Evolutionary conservation across 2,329 filamentous ascomycete species (phyloP).

Genomic region (Xylaria multiplex): DNA sequence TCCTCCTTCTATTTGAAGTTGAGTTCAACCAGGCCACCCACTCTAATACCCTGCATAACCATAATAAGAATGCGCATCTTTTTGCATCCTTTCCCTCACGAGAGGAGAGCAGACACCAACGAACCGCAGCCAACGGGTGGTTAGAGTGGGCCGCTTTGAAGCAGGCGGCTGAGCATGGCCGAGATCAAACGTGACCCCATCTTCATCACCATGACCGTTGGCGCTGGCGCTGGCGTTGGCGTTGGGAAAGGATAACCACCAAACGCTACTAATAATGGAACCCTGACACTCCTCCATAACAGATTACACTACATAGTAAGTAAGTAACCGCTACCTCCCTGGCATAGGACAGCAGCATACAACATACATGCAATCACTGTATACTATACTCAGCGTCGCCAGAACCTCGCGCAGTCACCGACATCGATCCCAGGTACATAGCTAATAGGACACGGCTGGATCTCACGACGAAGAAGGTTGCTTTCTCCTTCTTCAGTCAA

Average conservation of each 20-base stretch:
- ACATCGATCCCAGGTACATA: not conserved
- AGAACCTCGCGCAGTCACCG: constrained; percentile 8
- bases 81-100: not conserved
- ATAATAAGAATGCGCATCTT: no score
- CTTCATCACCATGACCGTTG: constrained; percentile 8
- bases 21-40: no score
- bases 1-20: not conserved
- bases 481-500: constrained; percentile 7
- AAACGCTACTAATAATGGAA: constrained; percentile 14
- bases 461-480: constrained; percentile 7
- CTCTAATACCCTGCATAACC: no score
- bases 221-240: constrained; percentile 8
- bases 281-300: constrained; percentile 1
- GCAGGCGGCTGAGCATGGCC: constrained; percentile 21
- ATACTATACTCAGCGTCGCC: not conserved
- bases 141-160: constrained; percentile 8
- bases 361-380: no score
- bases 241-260: constrained; percentile 10
- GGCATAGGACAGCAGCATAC: no score
- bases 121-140: not conserved
- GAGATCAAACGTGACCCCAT: constrained; percentile 18
- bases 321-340: not conserved
- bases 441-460: constrained; percentile 23
- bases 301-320: not conserved
- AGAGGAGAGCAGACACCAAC: constrained; percentile 2